These are phyloP conservation scores for Crithidia mellificae DNA, from an alignment of 208 protist species.

Conservation along the genomic window DNA sequence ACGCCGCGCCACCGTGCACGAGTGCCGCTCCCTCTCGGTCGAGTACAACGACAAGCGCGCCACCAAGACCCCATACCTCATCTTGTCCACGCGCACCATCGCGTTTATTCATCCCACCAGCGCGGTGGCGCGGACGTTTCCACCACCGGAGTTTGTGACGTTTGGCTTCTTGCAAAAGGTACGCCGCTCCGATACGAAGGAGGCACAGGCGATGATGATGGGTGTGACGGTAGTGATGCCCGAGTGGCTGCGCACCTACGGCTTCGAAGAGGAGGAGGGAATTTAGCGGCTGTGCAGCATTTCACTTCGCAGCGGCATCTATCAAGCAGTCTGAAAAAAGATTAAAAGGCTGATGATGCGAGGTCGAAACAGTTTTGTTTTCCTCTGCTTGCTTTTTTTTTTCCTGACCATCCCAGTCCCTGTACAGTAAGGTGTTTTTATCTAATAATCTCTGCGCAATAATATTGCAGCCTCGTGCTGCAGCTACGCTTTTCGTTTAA, in stretches of 20 bases:
- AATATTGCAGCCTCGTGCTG: too few species aligned
- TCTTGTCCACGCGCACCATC: constrained; percentile 59
- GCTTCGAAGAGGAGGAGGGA: constrained; percentile 45
- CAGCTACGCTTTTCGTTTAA: too few species aligned
- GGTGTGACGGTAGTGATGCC: constrained; percentile 86
- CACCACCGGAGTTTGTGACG: constrained; percentile 87
- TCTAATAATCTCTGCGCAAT: too few species aligned
- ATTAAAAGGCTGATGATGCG: too few species aligned
- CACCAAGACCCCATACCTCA: constrained; percentile 81
- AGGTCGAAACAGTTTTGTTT: too few species aligned
- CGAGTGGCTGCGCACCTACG: constrained; percentile 82
- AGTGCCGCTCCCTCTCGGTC: constrained; percentile 83
- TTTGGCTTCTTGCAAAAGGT: constrained; percentile 81
- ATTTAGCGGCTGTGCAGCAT: neutral
- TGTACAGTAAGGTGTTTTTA: too few species aligned
- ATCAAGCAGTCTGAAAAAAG: too few species aligned
- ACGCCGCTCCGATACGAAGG: constrained; percentile 73
- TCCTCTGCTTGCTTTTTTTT: too few species aligned
- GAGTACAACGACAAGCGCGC: constrained; percentile 85
- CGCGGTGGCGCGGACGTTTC: constrained; percentile 76
- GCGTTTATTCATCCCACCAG: constrained; percentile 88
- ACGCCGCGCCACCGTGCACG: constrained; percentile 82
- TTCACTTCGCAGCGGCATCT: neutral
- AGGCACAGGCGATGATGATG: constrained; percentile 82
- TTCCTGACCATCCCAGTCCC: too few species aligned